These are phyloP conservation scores for Hordeum pubiflorum DNA, from an alignment of 202 grass and related monocot species.

Conservation along the genomic window DNA sequence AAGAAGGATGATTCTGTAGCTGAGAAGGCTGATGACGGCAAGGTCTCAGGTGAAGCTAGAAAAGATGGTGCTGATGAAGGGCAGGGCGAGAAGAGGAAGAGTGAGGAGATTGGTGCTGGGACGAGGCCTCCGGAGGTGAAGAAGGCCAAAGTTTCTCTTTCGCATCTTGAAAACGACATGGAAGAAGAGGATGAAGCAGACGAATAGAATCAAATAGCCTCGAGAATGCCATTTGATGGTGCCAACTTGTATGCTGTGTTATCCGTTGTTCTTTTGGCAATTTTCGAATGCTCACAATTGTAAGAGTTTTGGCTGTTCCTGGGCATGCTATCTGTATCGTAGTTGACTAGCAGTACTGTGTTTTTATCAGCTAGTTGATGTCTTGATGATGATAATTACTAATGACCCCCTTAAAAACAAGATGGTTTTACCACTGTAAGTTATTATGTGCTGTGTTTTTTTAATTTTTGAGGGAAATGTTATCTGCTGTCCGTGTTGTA, in stretches of 20 bases:
- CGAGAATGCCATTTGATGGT: background rate
- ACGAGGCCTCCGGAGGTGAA: conserved; percentile 26
- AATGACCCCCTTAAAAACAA: background rate
- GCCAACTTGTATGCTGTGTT: background rate
- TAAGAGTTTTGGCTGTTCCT: conserved; percentile 11
- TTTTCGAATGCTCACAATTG: background rate
- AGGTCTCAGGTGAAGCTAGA: conserved; percentile 19
- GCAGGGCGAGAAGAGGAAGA: conserved; percentile 56
- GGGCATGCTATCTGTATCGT: background rate
- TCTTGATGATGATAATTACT: background rate
- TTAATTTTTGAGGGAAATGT: background rate
- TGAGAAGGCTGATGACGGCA: conserved; percentile 20
- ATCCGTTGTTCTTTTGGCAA: background rate
- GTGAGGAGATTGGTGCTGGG: conserved; percentile 15
- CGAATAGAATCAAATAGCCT: background rate
- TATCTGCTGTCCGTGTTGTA: background rate
- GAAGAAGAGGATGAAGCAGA: conserved; percentile 40
- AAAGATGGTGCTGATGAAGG: conserved; percentile 33
- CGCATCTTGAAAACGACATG: conserved; percentile 73
- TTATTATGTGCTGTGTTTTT: background rate
- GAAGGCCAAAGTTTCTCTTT: conserved; percentile 69
- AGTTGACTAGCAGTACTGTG: background rate
- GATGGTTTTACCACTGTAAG: background rate
- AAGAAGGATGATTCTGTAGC: conserved; percentile 32
- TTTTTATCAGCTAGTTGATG: background rate